Evolutionary conservation across 768 basidiomycete genomes (phyloP).

Genomic region (Gymnopilus junonius): DNA sequence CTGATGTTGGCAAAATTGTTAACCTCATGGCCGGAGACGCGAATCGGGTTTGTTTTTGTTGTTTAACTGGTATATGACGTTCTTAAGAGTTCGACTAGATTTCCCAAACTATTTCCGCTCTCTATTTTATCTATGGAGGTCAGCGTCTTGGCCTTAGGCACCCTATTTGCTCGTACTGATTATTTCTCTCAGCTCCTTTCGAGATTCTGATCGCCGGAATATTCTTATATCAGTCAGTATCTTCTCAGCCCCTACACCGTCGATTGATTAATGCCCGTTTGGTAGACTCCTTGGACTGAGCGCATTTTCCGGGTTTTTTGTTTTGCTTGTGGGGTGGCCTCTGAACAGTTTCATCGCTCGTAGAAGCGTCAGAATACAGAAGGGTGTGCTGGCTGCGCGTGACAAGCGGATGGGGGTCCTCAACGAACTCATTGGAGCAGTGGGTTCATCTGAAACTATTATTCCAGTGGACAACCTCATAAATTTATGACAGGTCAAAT

Average conservation of each 20-base stretch:
- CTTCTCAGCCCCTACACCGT: neutral
- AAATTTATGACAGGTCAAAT: conserved; percentile 52
- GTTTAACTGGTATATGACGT: neutral
- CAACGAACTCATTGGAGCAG: conserved; percentile 76
- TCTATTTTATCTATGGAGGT: conserved; percentile 75
- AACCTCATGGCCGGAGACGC: conserved; percentile 87
- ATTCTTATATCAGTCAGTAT: conserved; percentile 79
- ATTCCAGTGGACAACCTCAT: neutral
- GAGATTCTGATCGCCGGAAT: conserved; percentile 73
- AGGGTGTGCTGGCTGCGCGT: conserved; percentile 59
- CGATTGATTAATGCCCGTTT: neutral
- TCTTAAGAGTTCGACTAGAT: conserved; percentile 34
- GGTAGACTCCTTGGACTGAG: conserved; percentile 64
- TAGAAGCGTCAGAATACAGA: conserved; percentile 63
- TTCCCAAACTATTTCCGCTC: conserved; percentile 54
- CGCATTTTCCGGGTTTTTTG: conserved; percentile 78
- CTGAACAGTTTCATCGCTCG: conserved; percentile 70
- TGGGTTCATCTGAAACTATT: conserved; percentile 28
- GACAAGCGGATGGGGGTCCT: conserved; percentile 81
- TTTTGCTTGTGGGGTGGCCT: conserved; percentile 69
- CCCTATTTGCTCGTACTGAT: neutral
- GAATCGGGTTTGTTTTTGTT: conserved; percentile 46
- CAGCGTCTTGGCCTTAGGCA: conserved; percentile 6
- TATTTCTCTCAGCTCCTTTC: conserved; percentile 56
- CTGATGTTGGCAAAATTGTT: conserved; percentile 89